phyloP scores from a whole-genome alignment of 169 alveolate genomes.

The Plasmodium berghei region DNA sequence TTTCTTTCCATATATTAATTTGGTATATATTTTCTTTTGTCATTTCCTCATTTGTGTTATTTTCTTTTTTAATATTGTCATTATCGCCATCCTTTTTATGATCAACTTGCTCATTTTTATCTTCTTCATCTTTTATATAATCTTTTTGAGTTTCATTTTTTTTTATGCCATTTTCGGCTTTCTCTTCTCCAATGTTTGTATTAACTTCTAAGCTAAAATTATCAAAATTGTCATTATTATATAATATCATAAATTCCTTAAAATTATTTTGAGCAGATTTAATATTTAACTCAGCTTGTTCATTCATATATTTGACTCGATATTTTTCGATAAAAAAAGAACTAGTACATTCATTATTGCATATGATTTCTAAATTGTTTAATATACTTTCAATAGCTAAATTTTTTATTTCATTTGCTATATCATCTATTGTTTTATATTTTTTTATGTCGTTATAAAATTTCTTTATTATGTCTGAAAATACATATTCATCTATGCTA shows the following conservation, averaged over 20 bases:
- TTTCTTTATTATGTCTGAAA: conserved; percentile 44
- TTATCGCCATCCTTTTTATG: not conserved
- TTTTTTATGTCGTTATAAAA: conserved; percentile 44
- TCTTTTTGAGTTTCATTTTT: not conserved
- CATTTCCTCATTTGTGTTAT: not conserved
- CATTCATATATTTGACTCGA: conserved; percentile 66
- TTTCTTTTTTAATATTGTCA: not conserved
- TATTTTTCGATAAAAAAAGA: conserved; percentile 62
- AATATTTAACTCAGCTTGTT: conserved; percentile 36
- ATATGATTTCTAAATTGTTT: conserved; percentile 52
- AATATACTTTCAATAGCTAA: conserved; percentile 31
- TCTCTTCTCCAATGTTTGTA: conserved; percentile 25
- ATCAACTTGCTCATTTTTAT: not conserved
- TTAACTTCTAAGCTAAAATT: conserved; percentile 55
- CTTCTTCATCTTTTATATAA: not conserved
- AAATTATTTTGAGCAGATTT: conserved; percentile 64
- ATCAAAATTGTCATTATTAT: conserved; percentile 57
- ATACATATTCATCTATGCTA: conserved; percentile 22
- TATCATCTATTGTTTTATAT: conserved; percentile 61
- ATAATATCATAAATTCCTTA: conserved; percentile 56
- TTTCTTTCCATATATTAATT: conserved; percentile 53
- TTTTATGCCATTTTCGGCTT: not conserved
- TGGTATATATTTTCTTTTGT: conserved; percentile 11
- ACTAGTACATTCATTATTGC: conserved; percentile 74
- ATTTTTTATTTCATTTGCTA: conserved; percentile 71